Evolutionary conservation across 768 basidiomycete genomes (phyloP).

Genomic region (Trametes punicea): DNA sequence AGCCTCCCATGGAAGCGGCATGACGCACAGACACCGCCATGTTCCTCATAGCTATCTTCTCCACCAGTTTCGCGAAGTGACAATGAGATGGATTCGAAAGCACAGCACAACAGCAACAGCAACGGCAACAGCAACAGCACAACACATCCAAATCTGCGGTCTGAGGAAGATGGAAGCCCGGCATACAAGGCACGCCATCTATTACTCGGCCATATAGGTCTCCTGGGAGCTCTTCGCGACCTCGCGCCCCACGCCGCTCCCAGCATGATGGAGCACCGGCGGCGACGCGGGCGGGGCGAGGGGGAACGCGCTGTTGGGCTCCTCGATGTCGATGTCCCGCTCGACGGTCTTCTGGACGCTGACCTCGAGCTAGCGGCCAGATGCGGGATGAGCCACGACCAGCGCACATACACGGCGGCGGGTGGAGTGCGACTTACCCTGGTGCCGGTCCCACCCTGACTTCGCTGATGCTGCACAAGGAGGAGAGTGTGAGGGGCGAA

Average conservation of each 20-base stretch:
- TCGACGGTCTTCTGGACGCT: constrained; percentile 29
- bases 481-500: background rate
- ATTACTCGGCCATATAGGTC: background rate
- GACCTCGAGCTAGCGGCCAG: constrained; percentile 22
- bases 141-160: no score
- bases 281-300: background rate
- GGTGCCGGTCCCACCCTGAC: constrained; percentile 7
- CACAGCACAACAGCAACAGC: no score
- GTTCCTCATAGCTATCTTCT: no score
- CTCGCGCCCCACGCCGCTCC: background rate
- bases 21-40: no score
- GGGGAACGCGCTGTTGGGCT: constrained; percentile 5
- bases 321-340: constrained; percentile 21
- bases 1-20: no score
- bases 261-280: background rate
- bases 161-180: background rate
- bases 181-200: background rate
- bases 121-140: no score
- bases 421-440: background rate
- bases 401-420: no score
- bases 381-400: no score
- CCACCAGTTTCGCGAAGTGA: no score
- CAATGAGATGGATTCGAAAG: no score
- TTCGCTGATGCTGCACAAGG: background rate
- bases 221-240: background rate